Conservation (phyloP, 306 rosid genomes). For the Dryas drummondii region DNA sequence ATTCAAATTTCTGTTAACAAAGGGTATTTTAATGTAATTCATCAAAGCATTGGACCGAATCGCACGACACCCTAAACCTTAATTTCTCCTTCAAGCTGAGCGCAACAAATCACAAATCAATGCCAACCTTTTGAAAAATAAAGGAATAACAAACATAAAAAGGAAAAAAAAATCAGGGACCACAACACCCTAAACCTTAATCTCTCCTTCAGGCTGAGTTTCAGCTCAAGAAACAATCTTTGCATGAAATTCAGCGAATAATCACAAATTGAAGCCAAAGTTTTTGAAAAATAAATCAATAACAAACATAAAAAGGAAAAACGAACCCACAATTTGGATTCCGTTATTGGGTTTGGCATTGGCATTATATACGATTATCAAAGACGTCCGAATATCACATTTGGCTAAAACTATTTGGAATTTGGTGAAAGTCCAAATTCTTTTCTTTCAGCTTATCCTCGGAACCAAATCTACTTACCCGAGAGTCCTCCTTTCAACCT, state of each 20-base stretch:
- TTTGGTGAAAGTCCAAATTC: neutral
- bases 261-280: neutral
- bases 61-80: conserved; percentile 17
- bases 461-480: neutral
- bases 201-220: neutral
- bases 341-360: neutral
- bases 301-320: neutral
- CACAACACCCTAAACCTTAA: conserved; percentile 20
- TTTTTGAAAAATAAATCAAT: neutral
- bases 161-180: neutral
- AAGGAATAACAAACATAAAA: neutral
- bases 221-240: neutral
- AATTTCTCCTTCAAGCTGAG: neutral
- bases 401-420: neutral
- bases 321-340: neutral
- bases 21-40: neutral
- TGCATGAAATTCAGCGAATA: neutral
- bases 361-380: neutral
- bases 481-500: neutral
- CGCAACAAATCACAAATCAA: neutral
- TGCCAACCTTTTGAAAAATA: neutral
- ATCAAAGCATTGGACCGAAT: neutral
- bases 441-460: neutral
- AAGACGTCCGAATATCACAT: neutral
- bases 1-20: neutral